Conservation (phyloP, 257 asterid species). For the Solanum dulcamara region DNA sequence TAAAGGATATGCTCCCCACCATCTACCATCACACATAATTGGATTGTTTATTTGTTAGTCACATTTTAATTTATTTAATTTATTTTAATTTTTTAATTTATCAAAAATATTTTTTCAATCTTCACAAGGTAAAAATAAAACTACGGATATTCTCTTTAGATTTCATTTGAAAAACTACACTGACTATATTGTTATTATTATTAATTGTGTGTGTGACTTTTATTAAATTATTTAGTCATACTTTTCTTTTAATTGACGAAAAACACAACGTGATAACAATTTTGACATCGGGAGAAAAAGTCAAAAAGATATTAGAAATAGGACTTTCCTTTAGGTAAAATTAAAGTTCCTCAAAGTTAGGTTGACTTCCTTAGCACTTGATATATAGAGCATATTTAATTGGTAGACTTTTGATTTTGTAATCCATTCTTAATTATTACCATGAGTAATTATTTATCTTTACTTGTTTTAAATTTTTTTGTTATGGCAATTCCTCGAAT, state of each 20-base stretch:
- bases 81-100: neutral
- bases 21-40: neutral
- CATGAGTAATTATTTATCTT: neutral
- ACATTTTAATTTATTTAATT: neutral
- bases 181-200: neutral
- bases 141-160: fast-evolving
- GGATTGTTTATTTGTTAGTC: neutral
- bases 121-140: neutral
- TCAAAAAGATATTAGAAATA: neutral
- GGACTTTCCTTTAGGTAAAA: neutral
- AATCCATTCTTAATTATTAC: neutral
- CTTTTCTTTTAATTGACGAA: no score
- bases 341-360: neutral
- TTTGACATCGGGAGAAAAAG: neutral
- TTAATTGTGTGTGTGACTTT: no score
- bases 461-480: neutral
- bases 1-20: neutral
- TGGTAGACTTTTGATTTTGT: neutral
- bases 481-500: no score
- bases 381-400: neutral
- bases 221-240: no score
- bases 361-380: neutral
- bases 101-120: fast-evolving
- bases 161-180: neutral
- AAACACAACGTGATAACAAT: no score